Conservation (phyloP, 139 green algal species). For the Nannochloris sp. region DNA sequence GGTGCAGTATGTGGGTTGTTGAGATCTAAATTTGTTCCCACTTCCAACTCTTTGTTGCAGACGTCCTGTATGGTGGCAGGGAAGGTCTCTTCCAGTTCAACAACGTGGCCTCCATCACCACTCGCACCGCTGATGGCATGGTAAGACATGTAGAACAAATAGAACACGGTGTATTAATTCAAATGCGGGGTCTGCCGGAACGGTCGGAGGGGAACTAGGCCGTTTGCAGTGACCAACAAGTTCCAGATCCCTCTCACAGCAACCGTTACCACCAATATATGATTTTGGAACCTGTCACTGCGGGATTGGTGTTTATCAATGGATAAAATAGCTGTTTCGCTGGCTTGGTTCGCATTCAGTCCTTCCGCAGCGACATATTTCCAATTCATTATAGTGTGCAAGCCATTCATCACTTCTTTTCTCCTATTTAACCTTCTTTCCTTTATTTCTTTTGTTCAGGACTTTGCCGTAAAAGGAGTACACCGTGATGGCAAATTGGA, state of each 20-base stretch:
- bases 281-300: no score
- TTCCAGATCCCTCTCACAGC: no score
- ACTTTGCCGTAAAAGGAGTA: slow-evolving; percentile 32
- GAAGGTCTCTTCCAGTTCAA: slow-evolving; percentile 39
- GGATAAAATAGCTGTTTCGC: no score
- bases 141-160: slow-evolving; percentile 11
- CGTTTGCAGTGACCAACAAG: no score
- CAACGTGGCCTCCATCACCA: slow-evolving; percentile 32
- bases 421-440: no score
- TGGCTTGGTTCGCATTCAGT: no score
- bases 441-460: slow-evolving; percentile 20
- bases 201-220: no score
- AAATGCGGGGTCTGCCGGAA: background rate
- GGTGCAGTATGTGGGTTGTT: background rate
- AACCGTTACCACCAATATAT: no score
- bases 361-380: no score
- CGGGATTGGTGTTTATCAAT: no score
- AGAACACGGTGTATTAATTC: background rate
- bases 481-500: slow-evolving; percentile 26
- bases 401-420: no score
- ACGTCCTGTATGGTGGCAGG: slow-evolving; percentile 40
- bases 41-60: slow-evolving; percentile 13
- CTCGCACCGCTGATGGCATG: slow-evolving; percentile 43
- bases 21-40: background rate
- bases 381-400: no score